These are phyloP conservation scores for Flaveria ramosissima DNA, from an alignment of 129 eudicot genomes.

Conservation along the genomic window DNA sequence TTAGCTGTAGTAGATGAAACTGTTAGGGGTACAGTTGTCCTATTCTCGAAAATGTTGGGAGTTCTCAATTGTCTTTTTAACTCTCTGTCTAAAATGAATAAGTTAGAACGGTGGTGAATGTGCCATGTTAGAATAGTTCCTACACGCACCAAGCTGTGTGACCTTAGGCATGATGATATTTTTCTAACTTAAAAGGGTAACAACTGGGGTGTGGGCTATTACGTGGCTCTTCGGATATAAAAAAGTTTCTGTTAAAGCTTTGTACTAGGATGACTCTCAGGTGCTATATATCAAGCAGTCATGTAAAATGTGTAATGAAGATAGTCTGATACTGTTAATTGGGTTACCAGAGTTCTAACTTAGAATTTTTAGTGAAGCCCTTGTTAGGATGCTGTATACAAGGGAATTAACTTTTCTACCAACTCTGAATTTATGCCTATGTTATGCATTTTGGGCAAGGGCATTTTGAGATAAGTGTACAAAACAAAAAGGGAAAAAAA, in stretches of 20 bases:
- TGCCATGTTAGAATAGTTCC: slow-evolving; percentile 8
- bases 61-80: neutral
- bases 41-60: neutral
- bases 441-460: slow-evolving; percentile 14
- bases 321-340: slow-evolving; percentile 5
- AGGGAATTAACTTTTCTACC: slow-evolving; percentile 12
- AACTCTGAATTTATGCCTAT: neutral
- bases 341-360: neutral
- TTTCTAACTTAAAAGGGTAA: slow-evolving; percentile 9
- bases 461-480: slow-evolving; percentile 9
- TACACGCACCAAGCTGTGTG: slow-evolving; percentile 13
- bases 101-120: slow-evolving; percentile 17
- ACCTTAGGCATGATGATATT: neutral
- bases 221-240: slow-evolving; percentile 7
- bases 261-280: neutral
- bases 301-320: slow-evolving; percentile 1
- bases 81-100: neutral
- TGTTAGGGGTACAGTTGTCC: slow-evolving; percentile 3
- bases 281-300: neutral
- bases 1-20: slow-evolving; percentile 20
- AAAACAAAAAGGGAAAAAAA: neutral
- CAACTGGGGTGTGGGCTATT: slow-evolving; percentile 15
- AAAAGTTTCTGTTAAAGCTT: slow-evolving; percentile 1
- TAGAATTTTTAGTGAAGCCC: neutral
- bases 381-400: neutral